Percentiles rank a stretch among this genome's conserved stretches.
Conservation (phyloP, 2,329 filamentous ascomycete species). For the Pseudofabraea citricarpa region DNA sequence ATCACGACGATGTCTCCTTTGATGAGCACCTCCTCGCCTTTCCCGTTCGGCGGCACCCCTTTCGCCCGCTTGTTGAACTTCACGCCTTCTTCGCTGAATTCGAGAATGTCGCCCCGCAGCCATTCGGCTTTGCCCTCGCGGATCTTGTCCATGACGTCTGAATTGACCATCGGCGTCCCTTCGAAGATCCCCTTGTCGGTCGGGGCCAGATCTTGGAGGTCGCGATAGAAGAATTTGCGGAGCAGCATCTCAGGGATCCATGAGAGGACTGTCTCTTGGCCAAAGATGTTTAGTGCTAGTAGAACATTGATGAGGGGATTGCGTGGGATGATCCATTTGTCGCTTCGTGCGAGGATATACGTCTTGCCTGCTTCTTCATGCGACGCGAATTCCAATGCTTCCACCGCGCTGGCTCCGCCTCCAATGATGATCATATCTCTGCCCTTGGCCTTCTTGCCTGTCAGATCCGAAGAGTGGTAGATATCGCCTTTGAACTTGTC, state of each 20-base stretch:
- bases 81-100: constrained; percentile 59
- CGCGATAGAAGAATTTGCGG: constrained; percentile 76
- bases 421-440: constrained; percentile 76
- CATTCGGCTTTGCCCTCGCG: constrained; percentile 68
- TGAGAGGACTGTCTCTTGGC: constrained; percentile 68
- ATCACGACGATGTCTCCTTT: constrained; percentile 74
- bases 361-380: constrained; percentile 61
- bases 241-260: constrained; percentile 76
- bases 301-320: constrained; percentile 71
- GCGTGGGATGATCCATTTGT: constrained; percentile 85
- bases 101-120: constrained; percentile 75
- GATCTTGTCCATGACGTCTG: constrained; percentile 71
- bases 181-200: constrained; percentile 70
- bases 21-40: constrained; percentile 61
- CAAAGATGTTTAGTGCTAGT: constrained; percentile 73
- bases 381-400: constrained; percentile 76
- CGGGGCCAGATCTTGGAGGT: constrained; percentile 70
- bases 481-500: constrained; percentile 68
- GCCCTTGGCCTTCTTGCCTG: constrained; percentile 65
- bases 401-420: constrained; percentile 75
- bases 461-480: constrained; percentile 71
- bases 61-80: constrained; percentile 65
- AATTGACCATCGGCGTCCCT: constrained; percentile 84
- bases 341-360: constrained; percentile 69
- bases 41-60: constrained; percentile 72